Base-by-base conservation (phyloP, 257 asterid genomes). In the Knoxia roxburghii region DNA sequence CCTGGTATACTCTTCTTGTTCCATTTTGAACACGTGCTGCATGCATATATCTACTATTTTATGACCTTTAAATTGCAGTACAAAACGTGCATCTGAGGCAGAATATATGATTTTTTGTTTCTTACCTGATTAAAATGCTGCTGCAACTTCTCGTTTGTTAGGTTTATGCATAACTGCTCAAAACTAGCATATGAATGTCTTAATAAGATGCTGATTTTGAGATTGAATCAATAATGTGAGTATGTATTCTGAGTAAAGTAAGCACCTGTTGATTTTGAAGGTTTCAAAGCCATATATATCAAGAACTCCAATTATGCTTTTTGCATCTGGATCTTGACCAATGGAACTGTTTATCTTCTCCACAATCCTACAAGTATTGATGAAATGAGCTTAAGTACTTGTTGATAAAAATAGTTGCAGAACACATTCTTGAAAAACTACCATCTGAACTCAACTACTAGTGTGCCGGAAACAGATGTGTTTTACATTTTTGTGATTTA, bases 21-120 rank as follows among this genome's bases (percentile, higher is more conserved):
- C 98, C 98, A 93, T 93, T 85, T 90, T 93, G 85, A 93, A 93
- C 43, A 93, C 97, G 60, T 93, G 97, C 98, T 92, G 94, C 67
- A 57, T 40, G 48, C 61, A 53, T 72, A 67, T 51, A 53, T 68
- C 41, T 61, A 59, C 70, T 52, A 32, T 65, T 77, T 68, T 68
- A 75, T 68, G 49, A 51, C 27, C 43, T 49, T 15, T 50, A 39
- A 39, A 35, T 33, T 29, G 20, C 39, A 18, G 45, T 52, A n/a
- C 37, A 33, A 40, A 50, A 51, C 2, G 32, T 17, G n/a, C 8
- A 24, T 40, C 1, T 10, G 15, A 10, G 29, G n/a, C 24, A 51
- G 45, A 21, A 33, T 13, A n/a, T 11, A 41, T 43, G 46, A 40
- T 37, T 70, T n/a, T 48, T 50, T 45, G 5, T 27, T 66, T 54